Conservation (phyloP, 176 grass and related monocot species). For the Carex kokanica region DNA sequence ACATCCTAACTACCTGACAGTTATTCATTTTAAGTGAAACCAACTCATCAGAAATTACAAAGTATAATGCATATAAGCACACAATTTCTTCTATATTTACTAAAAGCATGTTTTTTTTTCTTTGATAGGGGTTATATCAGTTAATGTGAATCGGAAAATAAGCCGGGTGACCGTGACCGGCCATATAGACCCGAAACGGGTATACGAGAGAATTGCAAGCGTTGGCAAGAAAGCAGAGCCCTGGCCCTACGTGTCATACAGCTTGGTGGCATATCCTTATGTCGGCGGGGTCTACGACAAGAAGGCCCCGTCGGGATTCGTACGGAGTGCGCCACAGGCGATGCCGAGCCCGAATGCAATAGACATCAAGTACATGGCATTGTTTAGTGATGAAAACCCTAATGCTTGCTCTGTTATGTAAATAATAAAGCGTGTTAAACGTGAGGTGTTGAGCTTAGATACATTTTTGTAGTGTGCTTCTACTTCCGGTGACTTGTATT, state of each 20-base stretch:
- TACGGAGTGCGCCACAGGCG: conserved; percentile 54
- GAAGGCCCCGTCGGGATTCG: conserved; percentile 64
- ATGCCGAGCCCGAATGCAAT: conserved; percentile 46
- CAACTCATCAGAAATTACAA: neutral
- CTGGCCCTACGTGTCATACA: conserved; percentile 78
- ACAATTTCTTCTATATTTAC: neutral
- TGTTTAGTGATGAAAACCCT: conserved; percentile 86
- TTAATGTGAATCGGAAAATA: conserved; percentile 61
- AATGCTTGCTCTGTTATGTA: conserved; percentile 61
- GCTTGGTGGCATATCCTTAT: conserved; percentile 57
- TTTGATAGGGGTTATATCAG: conserved; percentile 46
- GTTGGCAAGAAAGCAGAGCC: conserved; percentile 63
- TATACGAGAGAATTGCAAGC: conserved; percentile 52
- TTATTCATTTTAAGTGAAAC: neutral
- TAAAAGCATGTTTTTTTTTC: neutral
- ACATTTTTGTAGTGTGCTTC: neutral
- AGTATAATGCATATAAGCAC: neutral
- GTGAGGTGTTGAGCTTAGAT: neutral
- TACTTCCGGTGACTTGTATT: neutral
- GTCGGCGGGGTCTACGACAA: conserved; percentile 78
- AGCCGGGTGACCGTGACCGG: conserved; percentile 68
- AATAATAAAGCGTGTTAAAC: neutral
- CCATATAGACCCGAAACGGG: conserved; percentile 66
- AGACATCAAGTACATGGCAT: conserved; percentile 37
- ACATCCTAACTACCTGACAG: neutral